Base-by-base conservation (phyloP, 768 basidiomycete species). In the Cubamyces sp. region DNA sequence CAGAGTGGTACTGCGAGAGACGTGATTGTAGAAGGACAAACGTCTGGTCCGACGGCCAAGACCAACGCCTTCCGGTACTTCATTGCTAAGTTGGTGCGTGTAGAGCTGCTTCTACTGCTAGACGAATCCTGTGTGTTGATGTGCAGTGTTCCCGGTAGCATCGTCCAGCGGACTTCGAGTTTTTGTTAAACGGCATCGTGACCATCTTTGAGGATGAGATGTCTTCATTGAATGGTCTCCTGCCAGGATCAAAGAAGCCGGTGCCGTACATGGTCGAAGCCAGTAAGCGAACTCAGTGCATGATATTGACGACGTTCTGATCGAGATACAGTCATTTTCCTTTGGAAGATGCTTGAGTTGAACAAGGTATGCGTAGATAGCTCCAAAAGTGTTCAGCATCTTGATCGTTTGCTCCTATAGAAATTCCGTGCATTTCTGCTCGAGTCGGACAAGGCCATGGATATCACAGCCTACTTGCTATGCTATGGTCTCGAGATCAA, bases 21-120 rank as follows among this genome's bases (percentile, higher is more conserved):
- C 65, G 69, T 71, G 30, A 62, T 75, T 5, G 65, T 72, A n/a
- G 88, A 88, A 14, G 70, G 67, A 3, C 76, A 77, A n/a, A 68
- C 66, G 19, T 74, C 75, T 15, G 71, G 77, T 0, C 88, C 91
- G 1, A 86, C 85, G 1, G 74, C 82, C 12, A 82, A 83, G 67
- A 88, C 91, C 16, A 98, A 99, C 70, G 86, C 93, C 2, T 99
- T 97, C 74, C 82, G 92, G 52, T 94, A 94, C 74, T 98, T 96
- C 74, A 74, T 97, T 53, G 88, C 93, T 65, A 97, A 97, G 74
- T 74, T 98, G 71, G 94, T 89, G 66, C 67, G 87, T 76, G 3
- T 15, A 12, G 14, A 1, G 48, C 41, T 55, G 16, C 54, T 30
- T 53, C 26, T n/a, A 23, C 15, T 52, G 37, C 14, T n/a, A 15